Conservation (phyloP, 1,139 yeast genomes). For the Magnusiomyces paraingens region DNA sequence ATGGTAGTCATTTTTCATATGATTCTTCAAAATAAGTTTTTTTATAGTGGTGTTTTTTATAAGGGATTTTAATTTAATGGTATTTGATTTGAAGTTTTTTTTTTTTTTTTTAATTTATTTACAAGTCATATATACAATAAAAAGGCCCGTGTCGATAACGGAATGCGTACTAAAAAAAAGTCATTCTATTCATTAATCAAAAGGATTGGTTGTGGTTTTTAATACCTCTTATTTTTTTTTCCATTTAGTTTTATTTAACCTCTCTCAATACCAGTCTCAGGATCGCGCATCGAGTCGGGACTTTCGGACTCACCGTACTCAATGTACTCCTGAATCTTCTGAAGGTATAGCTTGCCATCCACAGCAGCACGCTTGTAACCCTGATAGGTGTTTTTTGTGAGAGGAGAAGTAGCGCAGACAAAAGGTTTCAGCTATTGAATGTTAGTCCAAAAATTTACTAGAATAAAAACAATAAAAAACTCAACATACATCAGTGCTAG, state of each 20-base stretch:
- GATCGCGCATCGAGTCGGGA: slow-evolving; percentile 23
- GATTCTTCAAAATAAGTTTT: no score
- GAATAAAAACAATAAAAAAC: not conserved
- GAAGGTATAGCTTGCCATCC: slow-evolving; percentile 68
- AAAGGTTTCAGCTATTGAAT: slow-evolving; percentile 53
- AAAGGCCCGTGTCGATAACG: no score
- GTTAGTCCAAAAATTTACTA: not conserved
- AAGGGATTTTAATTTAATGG: no score
- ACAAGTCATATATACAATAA: no score
- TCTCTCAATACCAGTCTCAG: slow-evolving; percentile 30
- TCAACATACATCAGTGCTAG: slow-evolving; percentile 30
- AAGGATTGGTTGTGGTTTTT: no score
- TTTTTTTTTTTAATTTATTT: no score
- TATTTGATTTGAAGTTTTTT: no score
- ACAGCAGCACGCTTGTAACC: slow-evolving; percentile 69
- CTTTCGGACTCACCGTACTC: slow-evolving; percentile 52
- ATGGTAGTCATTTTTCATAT: no score
- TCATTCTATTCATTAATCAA: no score
- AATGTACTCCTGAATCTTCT: slow-evolving; percentile 67
- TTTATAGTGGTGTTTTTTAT: no score
- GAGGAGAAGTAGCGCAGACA: slow-evolving; percentile 65
- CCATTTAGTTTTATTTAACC: slow-evolving; percentile 23
- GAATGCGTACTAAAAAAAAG: no score
- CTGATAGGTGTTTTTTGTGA: slow-evolving; percentile 56
- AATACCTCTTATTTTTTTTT: no score